Base-by-base conservation (phyloP, 345 rosid species). In the Firmiana major region DNA sequence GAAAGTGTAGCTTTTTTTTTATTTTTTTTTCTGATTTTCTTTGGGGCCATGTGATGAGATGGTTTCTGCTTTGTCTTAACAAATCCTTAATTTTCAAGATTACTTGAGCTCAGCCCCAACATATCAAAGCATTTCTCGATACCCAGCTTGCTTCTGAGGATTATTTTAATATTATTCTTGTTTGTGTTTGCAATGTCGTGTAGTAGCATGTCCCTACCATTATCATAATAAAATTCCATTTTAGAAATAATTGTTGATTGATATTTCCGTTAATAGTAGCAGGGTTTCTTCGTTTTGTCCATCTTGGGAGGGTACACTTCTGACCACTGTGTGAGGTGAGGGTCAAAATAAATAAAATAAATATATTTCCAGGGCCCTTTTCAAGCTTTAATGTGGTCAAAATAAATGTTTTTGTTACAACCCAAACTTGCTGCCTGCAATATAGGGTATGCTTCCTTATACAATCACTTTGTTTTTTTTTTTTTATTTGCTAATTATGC, bases 191-290 rank as follows among this genome's bases (percentile, higher is more conserved):
- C 22, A 46, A 76, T 78, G 85, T 80, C 54, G 31, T 24, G 64
- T 38, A 51, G 64, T 38, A 51, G 79, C 82, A 49, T 81, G 79
- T 76, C 77, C 60, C 70, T 60, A 59, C 74, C 76, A 66, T 45
- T 19, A 66, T 66, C 9, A 66, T 66, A 5, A 42, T 1, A 21
- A 69, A 63, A 63, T 17, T 51, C 65, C 21, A n/a, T 67, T 79
- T 63, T 7, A 21, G 79, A 59, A 34, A 28, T 58, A 57, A 46
- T 73, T 46, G 51, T 73, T 78, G 71, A 63, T 38, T 72, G 11
- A 13, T 9, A 42, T 40, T 42, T 15, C 24, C 46, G 45, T 28
- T 3, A 76, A 57, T 36, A 57, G 55, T 60, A 4, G 19, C 43
- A 72, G 62, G 63, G 64, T 67, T 53, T 51, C 72, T 66, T 60